A percentile compares a stretch with the other conserved stretches of the same genome.
Conservation (phyloP, 306 rosid genomes). For the Vigna unguiculata region DNA sequence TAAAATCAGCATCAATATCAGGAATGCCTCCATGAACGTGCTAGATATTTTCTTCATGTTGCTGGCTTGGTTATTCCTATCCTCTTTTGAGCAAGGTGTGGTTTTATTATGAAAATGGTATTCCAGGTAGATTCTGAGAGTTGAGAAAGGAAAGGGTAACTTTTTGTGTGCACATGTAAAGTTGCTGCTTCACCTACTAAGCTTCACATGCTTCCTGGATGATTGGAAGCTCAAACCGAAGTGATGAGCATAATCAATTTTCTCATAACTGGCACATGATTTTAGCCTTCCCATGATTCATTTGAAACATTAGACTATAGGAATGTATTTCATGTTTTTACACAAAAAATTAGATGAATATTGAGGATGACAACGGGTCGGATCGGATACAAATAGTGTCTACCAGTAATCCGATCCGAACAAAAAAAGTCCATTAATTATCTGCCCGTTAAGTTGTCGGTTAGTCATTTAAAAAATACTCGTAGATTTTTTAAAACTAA, state of each 20-base stretch:
- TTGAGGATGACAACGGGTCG: no score
- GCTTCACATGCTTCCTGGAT: constrained; percentile 52
- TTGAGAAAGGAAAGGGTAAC: constrained; percentile 12
- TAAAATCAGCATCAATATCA: constrained; percentile 31
- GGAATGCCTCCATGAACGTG: background rate
- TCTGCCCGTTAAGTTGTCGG: no score
- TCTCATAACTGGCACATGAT: background rate
- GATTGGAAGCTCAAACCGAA: constrained; percentile 14
- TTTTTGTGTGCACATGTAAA: constrained; percentile 52
- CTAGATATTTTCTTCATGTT: background rate
- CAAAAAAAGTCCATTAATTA: no score
- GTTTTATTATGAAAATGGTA: constrained; percentile 41
- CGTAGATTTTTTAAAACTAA: no score
- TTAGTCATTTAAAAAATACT: no score
- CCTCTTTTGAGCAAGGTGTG: constrained; percentile 37
- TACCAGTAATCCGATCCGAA: no score
- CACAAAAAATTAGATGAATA: no score
- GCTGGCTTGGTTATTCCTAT: constrained; percentile 13
- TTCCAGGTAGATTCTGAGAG: background rate
- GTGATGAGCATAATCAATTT: background rate
- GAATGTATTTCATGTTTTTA: no score
- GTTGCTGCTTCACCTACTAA: constrained; percentile 60
- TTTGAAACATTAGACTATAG: no score
- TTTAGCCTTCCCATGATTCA: no score
- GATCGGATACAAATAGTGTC: no score